phyloP scores from a whole-genome alignment of 2,329 filamentous ascomycete genomes.

The Tolypocladium tundrense region DNA sequence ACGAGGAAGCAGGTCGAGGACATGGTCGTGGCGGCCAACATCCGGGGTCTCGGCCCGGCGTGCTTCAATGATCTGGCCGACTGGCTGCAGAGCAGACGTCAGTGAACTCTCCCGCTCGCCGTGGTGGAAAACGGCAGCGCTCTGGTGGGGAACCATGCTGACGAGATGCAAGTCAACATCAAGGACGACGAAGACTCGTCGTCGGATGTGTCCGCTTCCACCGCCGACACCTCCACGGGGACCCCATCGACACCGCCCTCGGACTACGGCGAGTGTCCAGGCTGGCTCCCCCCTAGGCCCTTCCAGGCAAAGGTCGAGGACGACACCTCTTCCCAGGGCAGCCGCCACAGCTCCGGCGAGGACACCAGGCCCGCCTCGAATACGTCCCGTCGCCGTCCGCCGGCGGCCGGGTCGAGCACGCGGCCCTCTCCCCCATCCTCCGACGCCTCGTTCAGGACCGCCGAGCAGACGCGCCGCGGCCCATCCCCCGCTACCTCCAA shows the following conservation, averaged over 20 bases:
- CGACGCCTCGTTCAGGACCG: background rate
- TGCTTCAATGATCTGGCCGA: slow-evolving; percentile 7
- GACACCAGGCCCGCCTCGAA: background rate
- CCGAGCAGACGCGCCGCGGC: background rate
- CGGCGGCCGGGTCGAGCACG: background rate
- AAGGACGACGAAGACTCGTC: slow-evolving; percentile 8
- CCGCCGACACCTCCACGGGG: background rate
- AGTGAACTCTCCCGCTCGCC: background rate
- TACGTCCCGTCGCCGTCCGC: background rate
- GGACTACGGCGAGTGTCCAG: background rate
- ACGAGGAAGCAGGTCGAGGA: slow-evolving; percentile 8
- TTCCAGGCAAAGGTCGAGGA: background rate
- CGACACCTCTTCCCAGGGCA: background rate
- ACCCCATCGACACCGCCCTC: background rate
- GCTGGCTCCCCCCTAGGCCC: background rate
- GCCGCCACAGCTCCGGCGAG: background rate
- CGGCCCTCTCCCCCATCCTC: background rate
- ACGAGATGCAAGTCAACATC: slow-evolving; percentile 7
- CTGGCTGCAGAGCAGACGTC: slow-evolving; percentile 1
- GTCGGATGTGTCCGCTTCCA: background rate
- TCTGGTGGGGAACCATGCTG: background rate
- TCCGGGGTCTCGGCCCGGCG: slow-evolving; percentile 5
- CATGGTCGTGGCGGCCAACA: slow-evolving; percentile 6
- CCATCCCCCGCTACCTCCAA: no score
- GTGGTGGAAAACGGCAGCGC: background rate